Evolutionary conservation across 345 rosid genomes (phyloP), one percentile per base, ranked within the genome.

Genomic region (Boechera stricta): DNA sequence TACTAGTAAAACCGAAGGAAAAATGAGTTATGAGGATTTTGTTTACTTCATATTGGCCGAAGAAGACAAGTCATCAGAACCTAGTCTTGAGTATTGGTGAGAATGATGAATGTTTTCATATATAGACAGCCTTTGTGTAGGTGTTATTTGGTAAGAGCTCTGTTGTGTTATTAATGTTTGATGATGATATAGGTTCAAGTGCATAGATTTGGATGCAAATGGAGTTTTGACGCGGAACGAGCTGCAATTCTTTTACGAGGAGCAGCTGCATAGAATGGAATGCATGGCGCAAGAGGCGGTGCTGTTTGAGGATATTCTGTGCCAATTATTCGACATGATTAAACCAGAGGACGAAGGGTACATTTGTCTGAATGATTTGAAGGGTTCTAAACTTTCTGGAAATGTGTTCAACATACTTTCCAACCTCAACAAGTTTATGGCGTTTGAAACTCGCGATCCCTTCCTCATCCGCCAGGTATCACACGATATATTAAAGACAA

Each of bases 231-330:
- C 97, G 2, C 85, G 91, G 61, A 92, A 90, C 57, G 97, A 92
- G 76, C 85, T 92, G 82, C 97, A 92, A 67, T 92, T 88, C 87
- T 92, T 90, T 81, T 94, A 94, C 64, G 98, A 94, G 77, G 98
- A 94, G 82, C 97, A 94, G 75, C 80, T 94, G 77, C 98, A 94
- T 84, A 91, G 98, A 72, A 94, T 94, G 98, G 98, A 94, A 74
- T 94, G 98, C 83, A 89, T 94, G 98, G 97, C 94, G 2, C 98
- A 94, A 77, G 98, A 94, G 75, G 96, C 97, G 10, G 98, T 94
- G 44, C 84, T 94, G 39, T 91, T 91, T 84, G 98, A 94, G 84
- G 98, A 94, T 83, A 91, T 94, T 68, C 73, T 94, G 32, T 94
- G 98, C 83, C 98, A 94, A 81, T 86, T 94, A 84, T 89, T 91